Base-by-base conservation (phyloP, 2,329 filamentous ascomycete genomes). In the Microdochium trichocladiopsis region DNA sequence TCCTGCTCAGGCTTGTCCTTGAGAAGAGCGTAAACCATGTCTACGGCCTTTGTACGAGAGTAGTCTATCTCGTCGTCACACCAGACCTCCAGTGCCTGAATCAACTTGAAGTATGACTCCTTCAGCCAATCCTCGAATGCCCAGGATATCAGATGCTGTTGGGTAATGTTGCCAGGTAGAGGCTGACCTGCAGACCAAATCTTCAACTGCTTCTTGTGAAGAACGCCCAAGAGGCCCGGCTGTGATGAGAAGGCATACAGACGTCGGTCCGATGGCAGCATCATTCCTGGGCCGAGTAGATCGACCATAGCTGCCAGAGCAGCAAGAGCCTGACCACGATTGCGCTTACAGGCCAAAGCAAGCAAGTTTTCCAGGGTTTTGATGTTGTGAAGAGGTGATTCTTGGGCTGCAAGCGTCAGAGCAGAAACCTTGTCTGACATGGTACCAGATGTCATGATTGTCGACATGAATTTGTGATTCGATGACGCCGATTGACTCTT, bases 1-100 rank as follows among this genome's bases (percentile, higher is more conserved):
- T 99, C 94, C 66, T 99, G 94, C 69, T 99, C 94, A 0, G 94
- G 93, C 72, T 96, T 99, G 67, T 96, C 92, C 67, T 90, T 94
- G 55, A 99, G 74, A 37, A 99, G 75, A 57, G 93, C 91, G 66
- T 86, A 97, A 36, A 97, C 87, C 62, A 96, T 95, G 58, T 91
- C 94, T 47, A 99, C 79, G 3, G 93, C 88, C 58, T 90, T 85
- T 49, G 86, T 88, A 55, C 95, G 86, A 41, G 95, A 91, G 69
- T 93, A 97, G 64, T 95, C 90, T 51, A 99, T 88, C 72, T 97
- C 94, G 61, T 99, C 94, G 52, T 88, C 90, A 67, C 90, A 95
- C 90, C 94, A 96, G 12, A 83, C 79, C 68, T 99, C 94, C 16
- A 99, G 78, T 47, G 95, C 82, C 69, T 96, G 93, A 53, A 99